Evolutionary conservation across 805 yeast genomes (phyloP).

Genomic region (Candida maris): DNA sequence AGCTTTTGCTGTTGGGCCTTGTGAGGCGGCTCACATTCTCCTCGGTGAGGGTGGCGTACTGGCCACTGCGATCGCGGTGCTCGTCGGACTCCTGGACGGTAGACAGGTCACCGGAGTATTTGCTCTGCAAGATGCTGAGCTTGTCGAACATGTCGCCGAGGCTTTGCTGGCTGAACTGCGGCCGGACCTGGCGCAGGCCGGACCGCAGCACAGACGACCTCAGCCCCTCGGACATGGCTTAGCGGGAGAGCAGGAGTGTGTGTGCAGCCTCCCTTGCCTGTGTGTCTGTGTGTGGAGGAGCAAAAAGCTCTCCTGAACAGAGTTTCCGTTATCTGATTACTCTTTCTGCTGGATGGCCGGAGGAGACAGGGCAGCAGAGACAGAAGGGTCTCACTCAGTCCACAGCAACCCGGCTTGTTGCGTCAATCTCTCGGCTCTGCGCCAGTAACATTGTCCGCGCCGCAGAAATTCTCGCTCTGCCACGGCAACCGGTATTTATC

Average conservation of each 20-base stretch:
- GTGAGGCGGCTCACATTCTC: slow-evolving; percentile 20
- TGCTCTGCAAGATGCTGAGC: slow-evolving; percentile 1
- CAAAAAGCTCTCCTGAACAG: not conserved
- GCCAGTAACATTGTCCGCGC: not conserved
- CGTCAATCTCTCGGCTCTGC: no score
- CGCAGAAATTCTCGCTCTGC: not conserved
- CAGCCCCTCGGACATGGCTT: slow-evolving; percentile 1
- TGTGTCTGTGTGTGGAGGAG: not conserved
- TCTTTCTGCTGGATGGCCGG: not conserved
- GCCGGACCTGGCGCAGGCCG: slow-evolving; percentile 7
- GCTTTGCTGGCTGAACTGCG: slow-evolving; percentile 14
- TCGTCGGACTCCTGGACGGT: slow-evolving; percentile 24
- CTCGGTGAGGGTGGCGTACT: slow-evolving; percentile 22
- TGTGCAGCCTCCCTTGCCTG: no score
- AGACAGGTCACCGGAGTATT: slow-evolving; percentile 14
- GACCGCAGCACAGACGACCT: slow-evolving; percentile 20
- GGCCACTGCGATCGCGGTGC: slow-evolving; percentile 4
- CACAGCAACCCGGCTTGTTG: no score
- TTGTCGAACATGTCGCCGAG: slow-evolving; percentile 16
- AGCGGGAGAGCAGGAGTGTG: not conserved
- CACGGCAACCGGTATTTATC: slow-evolving; percentile 7
- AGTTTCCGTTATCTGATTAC: not conserved
- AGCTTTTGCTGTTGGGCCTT: slow-evolving; percentile 5
- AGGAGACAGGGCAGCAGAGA: not conserved
- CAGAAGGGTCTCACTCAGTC: no score